These are phyloP conservation scores for Crithidia thermophila DNA, from an alignment of 208 protist genomes.

Conservation along the genomic window DNA sequence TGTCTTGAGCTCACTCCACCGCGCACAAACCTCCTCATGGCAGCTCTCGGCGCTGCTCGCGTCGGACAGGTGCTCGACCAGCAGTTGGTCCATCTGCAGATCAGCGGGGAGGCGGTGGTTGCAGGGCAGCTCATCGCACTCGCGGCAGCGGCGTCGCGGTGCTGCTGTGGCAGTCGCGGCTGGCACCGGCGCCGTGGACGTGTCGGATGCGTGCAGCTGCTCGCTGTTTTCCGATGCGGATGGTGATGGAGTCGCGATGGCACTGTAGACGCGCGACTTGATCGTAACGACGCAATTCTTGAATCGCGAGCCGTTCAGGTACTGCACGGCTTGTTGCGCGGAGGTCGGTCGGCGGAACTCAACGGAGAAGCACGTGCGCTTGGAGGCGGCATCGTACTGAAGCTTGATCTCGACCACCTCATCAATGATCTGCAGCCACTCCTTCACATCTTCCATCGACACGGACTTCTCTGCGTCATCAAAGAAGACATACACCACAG, in stretches of 20 bases:
- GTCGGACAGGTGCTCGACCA: conserved; percentile 42
- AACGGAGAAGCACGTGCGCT: conserved; percentile 61
- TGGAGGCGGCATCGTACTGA: conserved; percentile 64
- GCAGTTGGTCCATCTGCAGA: conserved; percentile 60
- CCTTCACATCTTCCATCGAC: conserved; percentile 60
- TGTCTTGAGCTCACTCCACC: conserved; percentile 25
- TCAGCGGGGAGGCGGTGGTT: conserved; percentile 70
- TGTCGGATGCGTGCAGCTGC: too few species aligned
- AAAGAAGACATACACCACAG: conserved; percentile 63
- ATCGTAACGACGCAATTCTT: conserved; percentile 74
- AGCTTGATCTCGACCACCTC: conserved; percentile 71
- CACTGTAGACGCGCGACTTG: conserved; percentile 43
- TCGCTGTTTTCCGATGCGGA: too few species aligned
- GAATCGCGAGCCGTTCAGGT: conserved; percentile 61
- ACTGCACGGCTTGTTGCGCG: conserved; percentile 64
- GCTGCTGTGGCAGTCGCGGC: background rate
- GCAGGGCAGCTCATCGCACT: conserved; percentile 40
- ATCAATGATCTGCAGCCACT: conserved; percentile 74
- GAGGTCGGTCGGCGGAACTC: conserved; percentile 43
- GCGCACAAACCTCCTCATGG: background rate
- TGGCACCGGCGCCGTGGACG: background rate
- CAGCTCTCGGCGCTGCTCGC: background rate
- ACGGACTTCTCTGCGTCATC: conserved; percentile 42
- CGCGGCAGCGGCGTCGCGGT: conserved; percentile 7
- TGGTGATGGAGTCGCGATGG: background rate